Evolutionary conservation across 1,284 basidiomycete species (phyloP).

Genomic region (Trichosporon ovoides): DNA sequence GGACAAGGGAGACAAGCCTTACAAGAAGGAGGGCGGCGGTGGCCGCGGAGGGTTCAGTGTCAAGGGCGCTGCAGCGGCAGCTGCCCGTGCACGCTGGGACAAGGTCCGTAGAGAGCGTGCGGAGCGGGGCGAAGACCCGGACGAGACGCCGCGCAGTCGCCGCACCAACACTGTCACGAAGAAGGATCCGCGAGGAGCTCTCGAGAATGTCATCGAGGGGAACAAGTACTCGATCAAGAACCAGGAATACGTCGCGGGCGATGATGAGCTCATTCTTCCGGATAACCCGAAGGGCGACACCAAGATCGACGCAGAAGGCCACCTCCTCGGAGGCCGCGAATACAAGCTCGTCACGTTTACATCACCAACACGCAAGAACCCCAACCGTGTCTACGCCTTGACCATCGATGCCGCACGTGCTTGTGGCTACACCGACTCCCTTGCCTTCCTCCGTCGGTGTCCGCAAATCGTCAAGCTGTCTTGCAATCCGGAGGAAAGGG

Average conservation of each 20-base stretch:
- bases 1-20: constrained; percentile 20
- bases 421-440: constrained; percentile 90
- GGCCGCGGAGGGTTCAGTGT: constrained; percentile 44
- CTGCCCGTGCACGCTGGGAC: constrained; percentile 44
- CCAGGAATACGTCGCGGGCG: constrained; percentile 68
- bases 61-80: constrained; percentile 45
- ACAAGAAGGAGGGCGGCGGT: constrained; percentile 37
- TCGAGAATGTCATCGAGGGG: constrained; percentile 26
- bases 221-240: constrained; percentile 56
- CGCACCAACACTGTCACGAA: constrained; percentile 8
- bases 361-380: constrained; percentile 68
- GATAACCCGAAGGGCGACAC: constrained; percentile 81
- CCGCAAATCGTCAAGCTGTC: constrained; percentile 83
- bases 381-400: constrained; percentile 83
- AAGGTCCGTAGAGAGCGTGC: constrained; percentile 39
- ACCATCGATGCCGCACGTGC: constrained; percentile 95
- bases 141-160: constrained; percentile 18
- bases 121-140: constrained; percentile 40
- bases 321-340: constrained; percentile 73
- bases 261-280: constrained; percentile 80
- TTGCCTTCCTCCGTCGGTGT: constrained; percentile 93
- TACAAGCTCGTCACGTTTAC: constrained; percentile 86
- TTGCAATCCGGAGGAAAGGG: constrained; percentile 80
- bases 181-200: constrained; percentile 22
- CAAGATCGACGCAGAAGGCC: constrained; percentile 82